These are phyloP conservation scores for Tulasnella sp. DNA, from an alignment of 768 basidiomycete species.

Conservation along the genomic window DNA sequence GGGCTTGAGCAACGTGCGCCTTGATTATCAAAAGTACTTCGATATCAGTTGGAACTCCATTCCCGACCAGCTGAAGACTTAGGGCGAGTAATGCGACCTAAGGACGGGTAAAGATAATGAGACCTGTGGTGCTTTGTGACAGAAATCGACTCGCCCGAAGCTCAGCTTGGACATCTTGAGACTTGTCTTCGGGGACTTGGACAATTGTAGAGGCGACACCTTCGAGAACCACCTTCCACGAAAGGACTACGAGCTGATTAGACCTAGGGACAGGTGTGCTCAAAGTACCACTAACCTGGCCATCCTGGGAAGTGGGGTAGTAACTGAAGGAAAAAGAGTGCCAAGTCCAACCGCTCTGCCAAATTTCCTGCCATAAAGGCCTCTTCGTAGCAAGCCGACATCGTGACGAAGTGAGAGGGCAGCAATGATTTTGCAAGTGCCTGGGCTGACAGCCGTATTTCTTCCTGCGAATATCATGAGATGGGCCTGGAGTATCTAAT, in stretches of 20 bases:
- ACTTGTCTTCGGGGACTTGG: not conserved
- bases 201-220: not conserved
- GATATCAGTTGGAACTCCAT: constrained; percentile 55
- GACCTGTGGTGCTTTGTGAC: not conserved
- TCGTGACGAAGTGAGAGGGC: constrained; percentile 61
- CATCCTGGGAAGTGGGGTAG: constrained; percentile 65
- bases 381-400: constrained; percentile 66
- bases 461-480: constrained; percentile 50
- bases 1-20: constrained; percentile 42
- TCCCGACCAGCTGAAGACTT: constrained; percentile 62
- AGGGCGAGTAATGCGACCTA: constrained; percentile 58
- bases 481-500: not conserved
- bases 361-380: constrained; percentile 54
- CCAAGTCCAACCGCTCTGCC: constrained; percentile 54
- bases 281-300: constrained; percentile 50
- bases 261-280: not conserved
- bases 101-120: not conserved
- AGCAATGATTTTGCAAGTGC: constrained; percentile 59
- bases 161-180: not conserved
- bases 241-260: constrained; percentile 48
- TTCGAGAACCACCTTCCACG: constrained; percentile 47
- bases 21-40: constrained; percentile 60
- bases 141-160: not conserved
- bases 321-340: constrained; percentile 63
- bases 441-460: constrained; percentile 57